Percentiles rank a stretch among this genome's conserved stretches.
Conservation (phyloP, 2,329 filamentous ascomycete species). For the Colletotrichum viniferum region DNA sequence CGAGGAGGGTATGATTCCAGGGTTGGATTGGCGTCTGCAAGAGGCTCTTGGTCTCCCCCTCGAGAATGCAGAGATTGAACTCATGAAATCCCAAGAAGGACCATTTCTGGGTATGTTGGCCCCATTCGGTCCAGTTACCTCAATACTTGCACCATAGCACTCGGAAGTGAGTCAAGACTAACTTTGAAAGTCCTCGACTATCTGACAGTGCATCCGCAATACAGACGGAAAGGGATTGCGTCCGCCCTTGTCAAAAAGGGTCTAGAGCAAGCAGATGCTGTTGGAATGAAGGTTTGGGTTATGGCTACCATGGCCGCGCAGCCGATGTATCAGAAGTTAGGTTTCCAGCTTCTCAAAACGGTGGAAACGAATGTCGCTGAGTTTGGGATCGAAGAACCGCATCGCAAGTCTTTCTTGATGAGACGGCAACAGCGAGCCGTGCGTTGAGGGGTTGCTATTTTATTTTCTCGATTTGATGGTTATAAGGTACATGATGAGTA, state of each 20-base stretch:
- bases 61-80: neutral
- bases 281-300: neutral
- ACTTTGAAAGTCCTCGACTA: neutral
- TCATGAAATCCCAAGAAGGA: neutral
- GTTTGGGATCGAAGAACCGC: neutral
- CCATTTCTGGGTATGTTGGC: neutral
- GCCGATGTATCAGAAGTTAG: neutral
- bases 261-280: neutral
- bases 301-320: neutral
- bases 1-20: neutral
- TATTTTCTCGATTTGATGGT: neutral
- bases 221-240: neutral
- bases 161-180: neutral
- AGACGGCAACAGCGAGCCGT: neutral
- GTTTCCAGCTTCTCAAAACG: neutral
- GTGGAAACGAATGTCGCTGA: neutral
- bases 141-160: neutral
- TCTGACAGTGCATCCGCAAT: neutral
- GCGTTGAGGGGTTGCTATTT: neutral
- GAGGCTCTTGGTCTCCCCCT: neutral
- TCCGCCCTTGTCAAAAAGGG: neutral
- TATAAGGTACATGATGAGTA: neutral
- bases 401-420: neutral
- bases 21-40: neutral
- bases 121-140: neutral